These are phyloP conservation scores for Penicillium sp. DNA, from an alignment of 2,329 filamentous ascomycete species.

Conservation along the genomic window DNA sequence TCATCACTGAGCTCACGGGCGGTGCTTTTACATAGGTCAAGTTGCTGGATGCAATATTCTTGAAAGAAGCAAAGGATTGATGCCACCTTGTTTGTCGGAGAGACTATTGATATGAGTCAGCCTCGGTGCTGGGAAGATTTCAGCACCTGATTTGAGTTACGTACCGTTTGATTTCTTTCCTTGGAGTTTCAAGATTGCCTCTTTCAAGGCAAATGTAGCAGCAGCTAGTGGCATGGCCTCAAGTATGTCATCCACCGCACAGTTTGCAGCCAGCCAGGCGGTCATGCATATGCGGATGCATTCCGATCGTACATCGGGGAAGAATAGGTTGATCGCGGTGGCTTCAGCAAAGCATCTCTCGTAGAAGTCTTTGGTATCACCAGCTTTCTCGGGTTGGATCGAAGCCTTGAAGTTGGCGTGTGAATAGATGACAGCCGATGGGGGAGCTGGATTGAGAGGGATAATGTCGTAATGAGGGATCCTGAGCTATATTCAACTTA, in stretches of 20 bases:
- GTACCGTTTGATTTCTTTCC: neutral
- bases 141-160: neutral
- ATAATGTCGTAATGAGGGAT: constrained; percentile 3
- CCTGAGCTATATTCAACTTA: neutral
- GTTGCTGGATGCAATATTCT: neutral
- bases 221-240: neutral
- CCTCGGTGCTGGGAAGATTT: neutral
- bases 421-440: neutral
- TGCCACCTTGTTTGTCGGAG: neutral
- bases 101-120: neutral
- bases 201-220: neutral
- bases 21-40: neutral
- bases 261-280: constrained; percentile 3
- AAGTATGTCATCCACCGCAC: constrained; percentile 1
- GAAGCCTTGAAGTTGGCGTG: constrained; percentile 1
- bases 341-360: constrained; percentile 2
- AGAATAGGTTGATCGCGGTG: neutral
- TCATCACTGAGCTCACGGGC: neutral
- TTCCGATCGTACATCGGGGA: constrained; percentile 1
- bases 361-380: constrained; percentile 1
- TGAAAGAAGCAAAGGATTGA: constrained; percentile 1
- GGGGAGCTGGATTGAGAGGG: neutral
- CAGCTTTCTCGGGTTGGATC: neutral
- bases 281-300: neutral
- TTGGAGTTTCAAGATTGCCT: neutral